phyloP scores from a whole-genome alignment of 805 yeast genomes.

The Metschnikowia arizonensis region DNA sequence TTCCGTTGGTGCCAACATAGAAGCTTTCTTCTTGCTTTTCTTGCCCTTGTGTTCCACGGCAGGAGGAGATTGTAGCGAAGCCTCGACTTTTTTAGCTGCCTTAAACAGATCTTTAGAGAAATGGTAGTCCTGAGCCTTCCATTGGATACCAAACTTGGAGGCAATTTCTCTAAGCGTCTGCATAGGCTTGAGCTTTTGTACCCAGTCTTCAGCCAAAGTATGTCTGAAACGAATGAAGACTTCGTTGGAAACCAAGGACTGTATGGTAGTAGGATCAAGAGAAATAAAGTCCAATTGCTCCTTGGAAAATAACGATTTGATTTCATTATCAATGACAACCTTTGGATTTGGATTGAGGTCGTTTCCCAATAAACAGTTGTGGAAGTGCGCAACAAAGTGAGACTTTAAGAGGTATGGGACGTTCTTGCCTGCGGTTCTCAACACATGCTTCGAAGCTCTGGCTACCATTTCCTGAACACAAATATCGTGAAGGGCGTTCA shows the following conservation, averaged over 20 bases:
- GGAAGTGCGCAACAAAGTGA: slow-evolving; percentile 61
- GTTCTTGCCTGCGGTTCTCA: slow-evolving; percentile 45
- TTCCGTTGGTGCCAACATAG: background rate
- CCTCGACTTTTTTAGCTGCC: slow-evolving; percentile 23
- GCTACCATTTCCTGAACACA: slow-evolving; percentile 68
- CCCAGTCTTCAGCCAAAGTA: slow-evolving; percentile 49
- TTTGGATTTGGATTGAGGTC: slow-evolving; percentile 38
- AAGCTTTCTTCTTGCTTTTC: slow-evolving; percentile 28
- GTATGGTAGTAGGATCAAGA: slow-evolving; percentile 45
- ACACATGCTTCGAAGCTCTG: slow-evolving; percentile 72
- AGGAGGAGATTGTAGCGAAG: slow-evolving; percentile 16
- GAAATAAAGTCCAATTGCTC: slow-evolving; percentile 40
- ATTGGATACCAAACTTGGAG: slow-evolving; percentile 79
- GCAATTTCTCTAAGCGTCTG: slow-evolving; percentile 70
- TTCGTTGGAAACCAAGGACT: slow-evolving; percentile 45
- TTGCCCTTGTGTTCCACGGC: slow-evolving; percentile 22
- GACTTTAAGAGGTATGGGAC: slow-evolving; percentile 57
- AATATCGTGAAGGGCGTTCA: slow-evolving; percentile 45
- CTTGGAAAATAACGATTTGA: slow-evolving; percentile 40
- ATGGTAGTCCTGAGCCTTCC: slow-evolving; percentile 52
- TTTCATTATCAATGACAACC: slow-evolving; percentile 40
- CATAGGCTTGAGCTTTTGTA: slow-evolving; percentile 30
- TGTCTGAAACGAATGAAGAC: slow-evolving; percentile 63
- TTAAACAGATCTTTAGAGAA: slow-evolving; percentile 44
- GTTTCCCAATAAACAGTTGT: slow-evolving; percentile 64